A percentile compares a stretch with the other conserved stretches of the same genome.
Evolutionary conservation across 2,329 filamentous ascomycete species (phyloP).

Genomic region (Ascochyta koolunga): DNA sequence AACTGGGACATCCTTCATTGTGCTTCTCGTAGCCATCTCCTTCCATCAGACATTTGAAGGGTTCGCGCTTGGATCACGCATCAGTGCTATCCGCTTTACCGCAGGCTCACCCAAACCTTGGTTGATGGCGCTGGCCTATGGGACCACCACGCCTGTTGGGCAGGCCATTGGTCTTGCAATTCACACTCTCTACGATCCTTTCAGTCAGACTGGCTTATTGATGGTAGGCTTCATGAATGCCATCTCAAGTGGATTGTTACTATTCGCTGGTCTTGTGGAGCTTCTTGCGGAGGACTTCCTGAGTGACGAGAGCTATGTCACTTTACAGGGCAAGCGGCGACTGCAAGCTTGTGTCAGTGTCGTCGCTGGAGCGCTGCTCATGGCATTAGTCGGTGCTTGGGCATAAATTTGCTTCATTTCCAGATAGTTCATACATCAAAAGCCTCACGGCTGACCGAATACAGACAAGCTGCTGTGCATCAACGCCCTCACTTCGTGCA

Average conservation of each 20-base stretch:
- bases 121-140: constrained; percentile 69
- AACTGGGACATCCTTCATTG: constrained; percentile 66
- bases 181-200: constrained; percentile 59
- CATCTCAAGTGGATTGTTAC: constrained; percentile 54
- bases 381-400: constrained; percentile 72
- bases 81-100: constrained; percentile 73
- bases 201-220: constrained; percentile 54
- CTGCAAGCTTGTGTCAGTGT: constrained; percentile 68
- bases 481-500: not conserved
- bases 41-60: constrained; percentile 76
- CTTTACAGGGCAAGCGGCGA: constrained; percentile 62
- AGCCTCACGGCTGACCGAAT: constrained; percentile 14
- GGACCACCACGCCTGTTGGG: constrained; percentile 60
- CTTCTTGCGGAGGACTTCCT: constrained; percentile 60
- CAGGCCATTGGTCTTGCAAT: constrained; percentile 58
- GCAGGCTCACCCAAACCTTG: constrained; percentile 75
- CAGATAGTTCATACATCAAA: not conserved
- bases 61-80: constrained; percentile 72
- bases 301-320: constrained; percentile 68
- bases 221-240: constrained; percentile 60
- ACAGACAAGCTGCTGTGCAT: not conserved
- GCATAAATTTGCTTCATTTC: constrained; percentile 49
- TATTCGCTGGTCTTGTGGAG: constrained; percentile 59
- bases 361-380: constrained; percentile 64
- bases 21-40: constrained; percentile 71